A percentile compares a stretch with the other conserved stretches of the same genome.
Conservation (phyloP, 169 alveolate genomes). For the Cytauxzoon felis region DNA sequence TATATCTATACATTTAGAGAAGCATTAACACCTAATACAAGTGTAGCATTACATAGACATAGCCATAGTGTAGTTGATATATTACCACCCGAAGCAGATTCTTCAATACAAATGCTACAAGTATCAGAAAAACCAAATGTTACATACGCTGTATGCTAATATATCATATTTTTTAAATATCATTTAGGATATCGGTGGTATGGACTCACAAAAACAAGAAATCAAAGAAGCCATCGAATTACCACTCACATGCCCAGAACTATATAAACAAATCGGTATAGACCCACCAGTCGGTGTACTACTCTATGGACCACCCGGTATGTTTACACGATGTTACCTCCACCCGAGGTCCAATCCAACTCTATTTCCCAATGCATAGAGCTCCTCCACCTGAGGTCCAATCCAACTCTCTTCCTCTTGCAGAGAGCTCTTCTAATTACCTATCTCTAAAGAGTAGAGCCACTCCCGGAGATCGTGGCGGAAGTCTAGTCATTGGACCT, state of each 20-base stretch:
- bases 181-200: constrained; percentile 95
- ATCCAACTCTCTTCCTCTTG: too few species aligned
- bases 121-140: constrained; percentile 98
- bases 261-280: constrained; percentile 96
- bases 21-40: constrained; percentile 93
- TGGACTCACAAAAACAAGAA: constrained; percentile 97
- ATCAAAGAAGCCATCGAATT: constrained; percentile 98
- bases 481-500: too few species aligned
- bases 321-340: too few species aligned
- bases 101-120: constrained; percentile 94
- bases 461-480: too few species aligned
- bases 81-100: constrained; percentile 98
- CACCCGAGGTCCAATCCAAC: too few species aligned
- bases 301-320: constrained; percentile 98
- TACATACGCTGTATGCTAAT: constrained; percentile 84
- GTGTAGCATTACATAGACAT: constrained; percentile 98
- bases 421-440: too few species aligned
- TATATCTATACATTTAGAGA: constrained; percentile 77
- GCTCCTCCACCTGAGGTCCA: too few species aligned
- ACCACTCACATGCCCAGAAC: constrained; percentile 97
- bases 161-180: neutral
- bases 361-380: too few species aligned
- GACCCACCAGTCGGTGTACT: constrained; percentile 99
- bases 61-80: constrained; percentile 98
- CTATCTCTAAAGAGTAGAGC: too few species aligned